Evolutionary conservation across 2,329 filamentous ascomycete genomes (phyloP).

Genomic region (Talaromyces piceae): DNA sequence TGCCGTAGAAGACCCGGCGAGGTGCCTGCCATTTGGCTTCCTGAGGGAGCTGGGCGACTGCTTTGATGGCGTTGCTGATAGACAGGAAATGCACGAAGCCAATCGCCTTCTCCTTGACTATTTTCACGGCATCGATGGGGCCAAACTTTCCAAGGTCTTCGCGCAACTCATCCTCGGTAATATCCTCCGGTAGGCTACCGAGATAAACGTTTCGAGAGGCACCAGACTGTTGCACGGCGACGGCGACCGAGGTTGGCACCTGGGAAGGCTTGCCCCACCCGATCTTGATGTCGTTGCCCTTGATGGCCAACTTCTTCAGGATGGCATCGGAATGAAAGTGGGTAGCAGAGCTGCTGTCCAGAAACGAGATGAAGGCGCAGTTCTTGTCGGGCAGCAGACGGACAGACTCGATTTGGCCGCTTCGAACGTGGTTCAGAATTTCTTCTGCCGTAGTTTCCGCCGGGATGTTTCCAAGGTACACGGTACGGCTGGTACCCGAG

Average conservation of each 20-base stretch:
- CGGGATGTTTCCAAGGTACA: slow-evolving; percentile 97
- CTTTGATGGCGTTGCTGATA: slow-evolving; percentile 97
- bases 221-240: slow-evolving; percentile 94
- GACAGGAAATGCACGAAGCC: slow-evolving; percentile 97
- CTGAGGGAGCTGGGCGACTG: slow-evolving; percentile 89
- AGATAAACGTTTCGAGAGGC: slow-evolving; percentile 96
- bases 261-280: slow-evolving; percentile 99
- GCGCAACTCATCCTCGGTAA: slow-evolving; percentile 82
- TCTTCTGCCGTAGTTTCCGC: slow-evolving; percentile 95
- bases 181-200: slow-evolving; percentile 84
- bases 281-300: slow-evolving; percentile 98
- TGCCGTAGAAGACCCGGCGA: slow-evolving; percentile 94
- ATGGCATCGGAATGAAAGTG: slow-evolving; percentile 99
- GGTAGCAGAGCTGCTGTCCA: slow-evolving; percentile 93
- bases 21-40: slow-evolving; percentile 96
- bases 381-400: slow-evolving; percentile 97
- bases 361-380: slow-evolving; percentile 98
- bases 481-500: slow-evolving; percentile 87
- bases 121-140: slow-evolving; percentile 92
- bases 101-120: slow-evolving; percentile 96
- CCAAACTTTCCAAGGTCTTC: slow-evolving; percentile 96
- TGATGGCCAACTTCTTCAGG: slow-evolving; percentile 97
- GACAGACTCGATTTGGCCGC: slow-evolving; percentile 98
- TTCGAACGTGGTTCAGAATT: slow-evolving; percentile 90
- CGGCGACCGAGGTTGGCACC: slow-evolving; percentile 92